Evolutionary conservation across 805 yeast genomes (phyloP).

Genomic region (Suhomyces sp.): DNA sequence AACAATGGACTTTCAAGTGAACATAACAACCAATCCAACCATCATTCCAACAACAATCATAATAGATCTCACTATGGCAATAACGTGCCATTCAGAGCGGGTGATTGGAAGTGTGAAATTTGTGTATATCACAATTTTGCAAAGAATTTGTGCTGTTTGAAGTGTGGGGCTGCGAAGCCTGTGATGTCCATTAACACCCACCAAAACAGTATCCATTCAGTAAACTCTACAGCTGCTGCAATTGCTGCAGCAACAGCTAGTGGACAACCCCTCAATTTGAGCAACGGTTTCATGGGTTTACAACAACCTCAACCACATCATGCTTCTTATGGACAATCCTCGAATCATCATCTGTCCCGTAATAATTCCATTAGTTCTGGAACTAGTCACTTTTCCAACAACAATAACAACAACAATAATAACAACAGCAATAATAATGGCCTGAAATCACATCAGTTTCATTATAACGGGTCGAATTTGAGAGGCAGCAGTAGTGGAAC

Average conservation of each 20-base stretch:
- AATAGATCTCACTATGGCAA: slow-evolving; percentile 27
- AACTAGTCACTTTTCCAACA: slow-evolving; percentile 10
- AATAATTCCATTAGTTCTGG: slow-evolving; percentile 10
- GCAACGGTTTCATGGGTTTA: slow-evolving; percentile 28
- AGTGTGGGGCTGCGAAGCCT: slow-evolving; percentile 77
- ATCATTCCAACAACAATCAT: slow-evolving; percentile 14
- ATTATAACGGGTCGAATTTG: slow-evolving; percentile 11
- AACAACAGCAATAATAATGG: slow-evolving; percentile 18
- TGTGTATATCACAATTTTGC: slow-evolving; percentile 93
- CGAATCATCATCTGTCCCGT: slow-evolving; percentile 9
- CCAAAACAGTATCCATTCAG: slow-evolving; percentile 26
- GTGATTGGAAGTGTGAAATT: slow-evolving; percentile 92
- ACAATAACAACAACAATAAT: slow-evolving; percentile 13
- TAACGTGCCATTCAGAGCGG: slow-evolving; percentile 92
- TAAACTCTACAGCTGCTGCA: slow-evolving; percentile 45
- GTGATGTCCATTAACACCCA: slow-evolving; percentile 24
- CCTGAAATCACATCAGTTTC: slow-evolving; percentile 19
- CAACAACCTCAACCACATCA: slow-evolving; percentile 38
- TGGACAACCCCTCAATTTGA: slow-evolving; percentile 44
- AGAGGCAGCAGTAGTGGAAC: slow-evolving; percentile 18
- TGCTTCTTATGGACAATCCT: slow-evolving; percentile 9
- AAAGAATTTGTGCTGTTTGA: slow-evolving; percentile 79
- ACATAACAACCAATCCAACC: slow-evolving; percentile 14
- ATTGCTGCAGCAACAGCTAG: slow-evolving; percentile 49
- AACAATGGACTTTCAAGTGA: not conserved